These are phyloP conservation scores for Trichoderma orchidacearum DNA, from an alignment of 495 filamentous ascomycete species.

Conservation along the genomic window DNA sequence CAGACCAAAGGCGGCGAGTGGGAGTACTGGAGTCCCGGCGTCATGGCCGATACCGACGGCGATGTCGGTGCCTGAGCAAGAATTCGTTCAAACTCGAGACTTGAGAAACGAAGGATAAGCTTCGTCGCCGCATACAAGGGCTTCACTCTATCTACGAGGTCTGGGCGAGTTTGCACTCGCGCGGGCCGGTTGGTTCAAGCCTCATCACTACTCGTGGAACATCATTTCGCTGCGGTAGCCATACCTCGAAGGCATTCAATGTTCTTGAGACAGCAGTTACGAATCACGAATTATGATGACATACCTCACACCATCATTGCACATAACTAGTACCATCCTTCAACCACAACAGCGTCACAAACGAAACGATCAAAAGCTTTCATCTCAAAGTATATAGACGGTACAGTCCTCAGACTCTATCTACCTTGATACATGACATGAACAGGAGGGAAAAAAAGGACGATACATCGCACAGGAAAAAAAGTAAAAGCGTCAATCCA, in stretches of 20 bases:
- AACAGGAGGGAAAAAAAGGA: not conserved
- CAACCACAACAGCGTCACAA: not conserved
- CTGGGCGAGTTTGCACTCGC: no score
- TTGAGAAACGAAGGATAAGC: no score
- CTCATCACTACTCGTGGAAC: no score
- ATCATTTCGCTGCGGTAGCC: no score
- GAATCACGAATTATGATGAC: no score
- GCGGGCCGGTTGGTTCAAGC: no score
- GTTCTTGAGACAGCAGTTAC: no score
- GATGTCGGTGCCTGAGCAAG: not conserved
- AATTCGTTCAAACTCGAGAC: no score
- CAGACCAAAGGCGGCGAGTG: slow-evolving; percentile 57
- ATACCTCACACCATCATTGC: no score
- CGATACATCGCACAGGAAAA: not conserved
- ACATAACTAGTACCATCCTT: not conserved
- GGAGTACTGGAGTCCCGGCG: slow-evolving; percentile 89
- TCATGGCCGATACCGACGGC: slow-evolving; percentile 20
- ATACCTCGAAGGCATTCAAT: no score
- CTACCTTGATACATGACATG: not conserved
- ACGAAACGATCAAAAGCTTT: not conserved
- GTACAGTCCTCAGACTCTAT: not conserved
- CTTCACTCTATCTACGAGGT: no score
- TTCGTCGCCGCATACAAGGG: no score
- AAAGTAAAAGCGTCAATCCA: not conserved
- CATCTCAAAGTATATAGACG: not conserved